Evolutionary conservation across 805 yeast species (phyloP).

Genomic region (Lipomyces starkeyi): DNA sequence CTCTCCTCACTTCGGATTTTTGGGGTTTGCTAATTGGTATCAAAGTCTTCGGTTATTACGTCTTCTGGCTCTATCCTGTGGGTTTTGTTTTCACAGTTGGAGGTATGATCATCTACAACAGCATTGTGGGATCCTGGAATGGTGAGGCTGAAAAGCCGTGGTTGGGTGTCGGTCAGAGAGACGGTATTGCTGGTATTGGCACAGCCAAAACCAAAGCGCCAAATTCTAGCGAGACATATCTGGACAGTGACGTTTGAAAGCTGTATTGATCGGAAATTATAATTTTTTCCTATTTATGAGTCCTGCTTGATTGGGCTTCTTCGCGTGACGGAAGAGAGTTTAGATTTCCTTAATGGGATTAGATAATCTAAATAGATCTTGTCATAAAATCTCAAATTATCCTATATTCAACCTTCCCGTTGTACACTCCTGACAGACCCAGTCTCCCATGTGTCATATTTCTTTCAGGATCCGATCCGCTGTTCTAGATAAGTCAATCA

Average conservation of each 20-base stretch:
- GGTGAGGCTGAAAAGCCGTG: slow-evolving; percentile 55
- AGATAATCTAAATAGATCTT: too few relatives aligned
- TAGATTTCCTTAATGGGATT: background rate
- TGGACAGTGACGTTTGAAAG: background rate
- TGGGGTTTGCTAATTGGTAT: slow-evolving; percentile 55
- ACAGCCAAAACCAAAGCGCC: slow-evolving; percentile 33
- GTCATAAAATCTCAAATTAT: background rate
- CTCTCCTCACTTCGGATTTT: slow-evolving; percentile 53
- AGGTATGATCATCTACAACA: slow-evolving; percentile 52
- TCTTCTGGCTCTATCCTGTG: slow-evolving; percentile 55
- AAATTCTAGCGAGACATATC: background rate
- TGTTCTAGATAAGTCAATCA: background rate
- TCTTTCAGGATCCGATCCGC: background rate
- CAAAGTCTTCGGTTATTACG: slow-evolving; percentile 53
- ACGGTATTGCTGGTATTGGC: slow-evolving; percentile 48
- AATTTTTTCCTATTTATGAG: background rate
- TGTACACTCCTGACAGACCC: background rate
- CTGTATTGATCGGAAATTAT: too few relatives aligned
- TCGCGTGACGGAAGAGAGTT: background rate
- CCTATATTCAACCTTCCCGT: background rate
- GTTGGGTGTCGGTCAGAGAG: slow-evolving; percentile 47
- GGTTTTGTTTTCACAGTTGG: slow-evolving; percentile 53
- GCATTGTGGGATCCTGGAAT: slow-evolving; percentile 45
- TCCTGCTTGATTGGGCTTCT: background rate
- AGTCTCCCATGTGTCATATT: background rate